Evolutionary conservation across 2,329 filamentous ascomycete genomes (phyloP).

Genomic region (Alternaria brassicae): DNA sequence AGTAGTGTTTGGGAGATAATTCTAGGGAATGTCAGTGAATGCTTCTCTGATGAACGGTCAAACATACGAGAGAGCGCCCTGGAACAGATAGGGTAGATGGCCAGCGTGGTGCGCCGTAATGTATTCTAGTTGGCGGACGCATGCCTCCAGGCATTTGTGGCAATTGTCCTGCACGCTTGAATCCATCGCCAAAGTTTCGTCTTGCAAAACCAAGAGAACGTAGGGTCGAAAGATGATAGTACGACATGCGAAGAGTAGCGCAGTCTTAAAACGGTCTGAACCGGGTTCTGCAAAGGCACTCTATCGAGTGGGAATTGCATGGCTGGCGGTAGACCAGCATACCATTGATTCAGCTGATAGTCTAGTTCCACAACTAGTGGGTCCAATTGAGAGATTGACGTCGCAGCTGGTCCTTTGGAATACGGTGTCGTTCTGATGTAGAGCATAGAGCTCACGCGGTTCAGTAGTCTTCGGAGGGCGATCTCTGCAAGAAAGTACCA

Average conservation of each 20-base stretch:
- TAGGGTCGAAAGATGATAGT: constrained; percentile 88
- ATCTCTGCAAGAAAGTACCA: constrained; percentile 91
- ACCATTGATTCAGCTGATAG: constrained; percentile 84
- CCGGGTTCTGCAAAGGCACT: constrained; percentile 71
- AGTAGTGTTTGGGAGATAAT: constrained; percentile 83
- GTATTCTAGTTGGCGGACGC: constrained; percentile 79
- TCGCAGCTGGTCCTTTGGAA: constrained; percentile 55
- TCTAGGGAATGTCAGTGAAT: constrained; percentile 52
- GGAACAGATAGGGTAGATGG: constrained; percentile 86
- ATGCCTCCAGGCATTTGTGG: constrained; percentile 81
- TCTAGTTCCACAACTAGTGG: constrained; percentile 82
- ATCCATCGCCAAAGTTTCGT: constrained; percentile 75
- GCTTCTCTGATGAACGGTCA: background rate
- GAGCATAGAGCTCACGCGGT: constrained; percentile 79
- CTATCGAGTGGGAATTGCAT: constrained; percentile 79
- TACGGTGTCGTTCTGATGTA: constrained; percentile 69
- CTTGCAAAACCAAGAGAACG: constrained; percentile 79
- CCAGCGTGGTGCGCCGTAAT: constrained; percentile 80
- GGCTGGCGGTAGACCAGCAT: constrained; percentile 75
- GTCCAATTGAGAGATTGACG: constrained; percentile 75
- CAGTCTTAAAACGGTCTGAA: constrained; percentile 79
- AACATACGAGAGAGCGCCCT: constrained; percentile 70
- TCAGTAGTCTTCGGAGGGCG: constrained; percentile 76
- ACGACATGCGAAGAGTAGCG: constrained; percentile 86
- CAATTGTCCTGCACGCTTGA: constrained; percentile 77